A percentile compares a stretch with the other conserved stretches of the same genome.
These are phyloP conservation scores for Pyricularia sp. DNA, from an alignment of 2,329 filamentous ascomycete genomes.

Conservation along the genomic window DNA sequence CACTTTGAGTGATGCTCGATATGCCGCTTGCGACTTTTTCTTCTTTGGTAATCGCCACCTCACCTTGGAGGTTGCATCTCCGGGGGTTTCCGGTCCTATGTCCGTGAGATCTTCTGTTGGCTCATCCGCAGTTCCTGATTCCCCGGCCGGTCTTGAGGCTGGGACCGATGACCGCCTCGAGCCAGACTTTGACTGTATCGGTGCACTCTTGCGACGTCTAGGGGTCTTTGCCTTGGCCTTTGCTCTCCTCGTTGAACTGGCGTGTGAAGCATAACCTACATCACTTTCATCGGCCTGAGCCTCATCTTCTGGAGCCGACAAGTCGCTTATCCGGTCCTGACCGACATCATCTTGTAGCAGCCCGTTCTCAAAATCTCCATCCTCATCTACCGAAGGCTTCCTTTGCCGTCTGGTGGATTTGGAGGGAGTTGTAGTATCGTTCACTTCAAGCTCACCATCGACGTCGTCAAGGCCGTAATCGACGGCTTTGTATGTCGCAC, in stretches of 20 bases:
- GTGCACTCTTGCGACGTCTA: background rate
- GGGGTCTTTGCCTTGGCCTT: background rate
- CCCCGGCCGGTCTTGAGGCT: background rate
- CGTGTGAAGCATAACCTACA: background rate
- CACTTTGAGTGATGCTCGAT: background rate
- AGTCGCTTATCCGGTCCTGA: background rate
- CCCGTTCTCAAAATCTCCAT: background rate
- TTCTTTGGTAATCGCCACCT: background rate
- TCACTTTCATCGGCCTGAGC: background rate
- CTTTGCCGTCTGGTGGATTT: background rate
- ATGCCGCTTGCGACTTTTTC: background rate
- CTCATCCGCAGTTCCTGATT: background rate
- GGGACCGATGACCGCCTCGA: background rate
- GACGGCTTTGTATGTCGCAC: background rate
- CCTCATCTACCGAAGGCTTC: background rate
- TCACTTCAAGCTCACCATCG: background rate
- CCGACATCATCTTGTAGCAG: background rate
- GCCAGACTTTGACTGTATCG: background rate
- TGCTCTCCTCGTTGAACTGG: background rate
- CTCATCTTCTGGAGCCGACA: background rate
- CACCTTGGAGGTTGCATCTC: background rate
- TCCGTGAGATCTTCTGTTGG: background rate
- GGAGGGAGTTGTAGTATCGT: background rate
- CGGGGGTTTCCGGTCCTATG: background rate
- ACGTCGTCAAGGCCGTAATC: conserved; percentile 1